phyloP scores from a whole-genome alignment of 2,329 filamentous ascomycete genomes.

The Biscogniauxia mediterranea region DNA sequence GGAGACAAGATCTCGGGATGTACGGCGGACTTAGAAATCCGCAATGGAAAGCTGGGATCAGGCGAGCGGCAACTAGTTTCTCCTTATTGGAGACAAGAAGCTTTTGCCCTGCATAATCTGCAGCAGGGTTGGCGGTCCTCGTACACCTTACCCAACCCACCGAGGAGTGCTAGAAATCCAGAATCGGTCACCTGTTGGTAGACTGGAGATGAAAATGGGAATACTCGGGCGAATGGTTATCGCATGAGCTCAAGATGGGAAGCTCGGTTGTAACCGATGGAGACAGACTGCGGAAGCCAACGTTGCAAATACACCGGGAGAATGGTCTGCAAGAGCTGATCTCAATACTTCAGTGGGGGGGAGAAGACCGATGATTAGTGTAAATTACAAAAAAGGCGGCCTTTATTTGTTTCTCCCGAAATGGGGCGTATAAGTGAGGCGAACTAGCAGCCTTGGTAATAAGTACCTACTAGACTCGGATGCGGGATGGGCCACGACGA shows the following conservation, averaged over 20 bases:
- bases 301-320: background rate
- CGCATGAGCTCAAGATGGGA: background rate
- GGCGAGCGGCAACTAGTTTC: background rate
- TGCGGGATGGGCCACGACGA: conserved; percentile 24
- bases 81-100: background rate
- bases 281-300: background rate
- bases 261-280: background rate
- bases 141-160: background rate
- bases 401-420: conserved; percentile 10
- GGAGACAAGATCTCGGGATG: background rate
- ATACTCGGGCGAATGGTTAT: background rate
- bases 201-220: background rate
- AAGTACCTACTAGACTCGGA: conserved; percentile 24
- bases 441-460: conserved; percentile 23
- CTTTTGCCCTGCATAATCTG: background rate
- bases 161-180: background rate
- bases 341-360: background rate
- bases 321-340: background rate
- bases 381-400: background rate
- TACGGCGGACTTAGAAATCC: background rate
- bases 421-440: conserved; percentile 33
- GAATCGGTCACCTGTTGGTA: background rate
- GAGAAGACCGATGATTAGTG: background rate
- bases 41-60: background rate
- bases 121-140: background rate